phyloP scores from a whole-genome alignment of 768 basidiomycete genomes.

The Leccinum longicurvipes region DNA sequence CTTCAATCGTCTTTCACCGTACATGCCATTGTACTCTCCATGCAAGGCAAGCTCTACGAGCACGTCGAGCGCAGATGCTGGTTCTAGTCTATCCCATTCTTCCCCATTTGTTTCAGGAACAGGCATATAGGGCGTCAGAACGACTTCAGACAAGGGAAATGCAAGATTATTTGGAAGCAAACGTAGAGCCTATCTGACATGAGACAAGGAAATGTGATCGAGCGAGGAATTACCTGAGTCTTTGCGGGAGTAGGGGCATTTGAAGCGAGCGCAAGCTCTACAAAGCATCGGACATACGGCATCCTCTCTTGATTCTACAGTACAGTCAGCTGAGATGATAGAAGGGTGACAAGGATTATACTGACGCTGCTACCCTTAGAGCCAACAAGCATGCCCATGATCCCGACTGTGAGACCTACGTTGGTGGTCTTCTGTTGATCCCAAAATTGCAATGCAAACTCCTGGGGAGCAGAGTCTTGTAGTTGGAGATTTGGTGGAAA shows the following conservation, averaged over 20 bases:
- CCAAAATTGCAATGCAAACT: slow-evolving; percentile 96
- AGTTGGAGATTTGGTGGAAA: slow-evolving; percentile 64
- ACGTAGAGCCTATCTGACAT: slow-evolving; percentile 49
- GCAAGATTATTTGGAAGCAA: slow-evolving; percentile 53
- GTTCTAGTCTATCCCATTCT: slow-evolving; percentile 87
- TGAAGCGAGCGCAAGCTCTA: slow-evolving; percentile 89
- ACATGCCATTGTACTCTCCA: slow-evolving; percentile 80
- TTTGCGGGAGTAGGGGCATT: slow-evolving; percentile 89
- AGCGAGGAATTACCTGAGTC: slow-evolving; percentile 57
- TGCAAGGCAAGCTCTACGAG: slow-evolving; percentile 80
- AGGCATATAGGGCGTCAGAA: slow-evolving; percentile 70
- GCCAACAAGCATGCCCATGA: slow-evolving; percentile 84
- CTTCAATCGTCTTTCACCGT: slow-evolving; percentile 53
- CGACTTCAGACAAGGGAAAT: slow-evolving; percentile 64
- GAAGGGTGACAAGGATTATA: slow-evolving; percentile 9
- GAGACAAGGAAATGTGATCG: slow-evolving; percentile 13
- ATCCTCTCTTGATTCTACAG: slow-evolving; percentile 53
- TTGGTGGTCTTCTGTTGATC: slow-evolving; percentile 87
- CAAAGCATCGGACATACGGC: slow-evolving; percentile 68
- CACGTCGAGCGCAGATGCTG: slow-evolving; percentile 76
- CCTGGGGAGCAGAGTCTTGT: slow-evolving; percentile 66
- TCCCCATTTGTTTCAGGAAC: slow-evolving; percentile 83
- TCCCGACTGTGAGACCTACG: slow-evolving; percentile 70
- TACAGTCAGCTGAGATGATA: slow-evolving; percentile 1
- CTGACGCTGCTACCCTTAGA: slow-evolving; percentile 64